Evolutionary conservation across 768 basidiomycete genomes (phyloP), one percentile per base, ranked within the genome.

Genomic region (Cystoderma amianthinum): DNA sequence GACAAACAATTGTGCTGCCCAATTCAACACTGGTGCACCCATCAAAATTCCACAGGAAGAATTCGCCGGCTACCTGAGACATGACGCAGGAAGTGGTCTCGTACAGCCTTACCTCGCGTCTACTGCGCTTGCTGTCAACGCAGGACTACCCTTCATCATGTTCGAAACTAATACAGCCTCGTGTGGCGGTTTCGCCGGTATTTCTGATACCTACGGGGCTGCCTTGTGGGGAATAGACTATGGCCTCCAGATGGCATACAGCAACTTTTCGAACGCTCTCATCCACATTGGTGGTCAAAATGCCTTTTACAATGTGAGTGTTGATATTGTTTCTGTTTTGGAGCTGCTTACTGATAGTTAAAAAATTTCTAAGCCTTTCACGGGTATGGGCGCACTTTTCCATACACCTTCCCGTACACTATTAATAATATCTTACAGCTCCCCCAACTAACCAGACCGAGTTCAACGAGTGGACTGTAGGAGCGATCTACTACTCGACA

Each of bases 401-500:
- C n/a, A 28, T 28, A 7, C 25, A 7, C n/a, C 25, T 28, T 28
- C 25, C 25, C 25, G 7, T 7, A 28, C 25, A 28, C 7, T 16
- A 9, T 35, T 25, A 24, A 20, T 23, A 18, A 20, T 17, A 30
- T 4, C 21, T 43, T 62, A 58, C 52, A 73, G 71, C 61, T 43
- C 78, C 64, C 50, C 76, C 69, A 48, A 77, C 67, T 34, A 78
- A 82, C 49, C 69, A 81, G 44, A 73, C 77, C 5, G 53, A 65
- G 1, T 78, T 71, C 61, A 72, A 71, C 41, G 64, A 82, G 61
- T 91, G 85, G 86, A 84, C 83, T 0, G 65, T 88, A 35, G 85
- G 84, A 0, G 77, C 86, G 0, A 65, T 82, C 38, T 89, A 85
- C 63, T 91, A 90, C 57, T 71, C 85, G 1, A 72, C 81, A 2